Conservation (phyloP, 1,139 yeast genomes). For the Geotrichum histeridarum region DNA sequence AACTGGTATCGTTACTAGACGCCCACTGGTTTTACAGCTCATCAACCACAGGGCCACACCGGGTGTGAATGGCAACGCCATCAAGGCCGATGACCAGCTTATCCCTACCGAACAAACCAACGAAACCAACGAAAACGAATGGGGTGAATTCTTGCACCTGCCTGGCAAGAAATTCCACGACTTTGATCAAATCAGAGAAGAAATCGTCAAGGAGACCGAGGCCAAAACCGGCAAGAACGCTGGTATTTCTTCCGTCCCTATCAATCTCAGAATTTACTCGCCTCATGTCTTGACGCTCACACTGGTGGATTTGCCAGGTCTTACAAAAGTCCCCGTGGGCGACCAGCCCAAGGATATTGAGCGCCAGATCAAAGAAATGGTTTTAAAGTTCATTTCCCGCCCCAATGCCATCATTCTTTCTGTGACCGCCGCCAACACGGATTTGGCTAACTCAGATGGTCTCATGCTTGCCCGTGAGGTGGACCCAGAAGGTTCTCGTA, state of each 20-base stretch:
- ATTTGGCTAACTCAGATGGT: constrained; percentile 96
- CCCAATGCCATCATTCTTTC: constrained; percentile 95
- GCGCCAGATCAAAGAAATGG: constrained; percentile 89
- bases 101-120: constrained; percentile 16
- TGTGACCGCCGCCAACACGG: constrained; percentile 95
- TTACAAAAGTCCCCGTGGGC: constrained; percentile 97
- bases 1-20: constrained; percentile 90
- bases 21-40: constrained; percentile 81
- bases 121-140: constrained; percentile 46
- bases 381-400: constrained; percentile 85
- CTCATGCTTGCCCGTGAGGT: constrained; percentile 94
- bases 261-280: constrained; percentile 87
- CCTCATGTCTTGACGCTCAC: constrained; percentile 97
- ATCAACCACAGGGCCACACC: constrained; percentile 54
- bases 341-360: constrained; percentile 98
- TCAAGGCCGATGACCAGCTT: background rate
- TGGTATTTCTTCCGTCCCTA: constrained; percentile 90
- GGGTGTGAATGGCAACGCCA: background rate
- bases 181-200: constrained; percentile 85
- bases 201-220: constrained; percentile 90
- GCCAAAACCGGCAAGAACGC: constrained; percentile 87
- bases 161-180: constrained; percentile 85
- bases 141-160: constrained; percentile 96
- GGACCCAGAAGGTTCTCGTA: constrained; percentile 94
- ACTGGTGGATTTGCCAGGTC: constrained; percentile 93